A percentile compares a stretch with the other conserved stretches of the same genome.
Conservation (phyloP, 345 rosid species). For the Zanthoxylum bungeanum region DNA sequence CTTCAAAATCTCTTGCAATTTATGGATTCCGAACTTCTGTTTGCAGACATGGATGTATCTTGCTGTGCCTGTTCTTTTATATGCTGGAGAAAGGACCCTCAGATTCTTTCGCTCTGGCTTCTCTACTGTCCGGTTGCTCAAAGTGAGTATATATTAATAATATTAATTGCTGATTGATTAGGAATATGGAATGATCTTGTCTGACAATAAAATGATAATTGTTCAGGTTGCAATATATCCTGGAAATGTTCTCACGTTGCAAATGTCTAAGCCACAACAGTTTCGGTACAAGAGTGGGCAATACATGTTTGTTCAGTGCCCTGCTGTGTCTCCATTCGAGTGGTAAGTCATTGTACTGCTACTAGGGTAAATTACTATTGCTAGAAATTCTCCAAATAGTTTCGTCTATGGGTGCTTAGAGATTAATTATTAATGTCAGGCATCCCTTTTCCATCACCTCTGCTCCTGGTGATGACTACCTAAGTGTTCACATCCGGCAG, state of each 20-base stretch:
- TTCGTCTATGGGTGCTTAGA: neutral
- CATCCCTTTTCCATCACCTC: constrained; percentile 99
- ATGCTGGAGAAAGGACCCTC: constrained; percentile 82
- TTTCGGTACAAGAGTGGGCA: constrained; percentile 96
- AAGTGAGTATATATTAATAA: constrained; percentile 38
- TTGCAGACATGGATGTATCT: constrained; percentile 96
- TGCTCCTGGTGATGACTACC: constrained; percentile 90
- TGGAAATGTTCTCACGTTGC: constrained; percentile 87
- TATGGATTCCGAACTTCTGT: neutral
- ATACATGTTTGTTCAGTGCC: constrained; percentile 97
- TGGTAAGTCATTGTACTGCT: constrained; percentile 43
- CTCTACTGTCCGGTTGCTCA: constrained; percentile 66
- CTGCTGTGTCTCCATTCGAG: constrained; percentile 97
- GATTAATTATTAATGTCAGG: constrained; percentile 42
- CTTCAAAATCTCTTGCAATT: neutral
- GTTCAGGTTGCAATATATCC: constrained; percentile 94
- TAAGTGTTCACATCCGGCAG: constrained; percentile 92
- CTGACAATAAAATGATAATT: neutral
- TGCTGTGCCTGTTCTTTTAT: constrained; percentile 71
- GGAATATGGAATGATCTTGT: too few relatives aligned
- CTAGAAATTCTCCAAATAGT: neutral
- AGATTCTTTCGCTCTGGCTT: constrained; percentile 88
- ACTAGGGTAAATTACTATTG: too few relatives aligned
- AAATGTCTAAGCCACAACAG: constrained; percentile 94
- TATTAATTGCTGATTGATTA: neutral